Evolutionary conservation across 768 basidiomycete species (phyloP), one percentile per base, ranked within the genome.

Genomic region (Amanita molliuscula): DNA sequence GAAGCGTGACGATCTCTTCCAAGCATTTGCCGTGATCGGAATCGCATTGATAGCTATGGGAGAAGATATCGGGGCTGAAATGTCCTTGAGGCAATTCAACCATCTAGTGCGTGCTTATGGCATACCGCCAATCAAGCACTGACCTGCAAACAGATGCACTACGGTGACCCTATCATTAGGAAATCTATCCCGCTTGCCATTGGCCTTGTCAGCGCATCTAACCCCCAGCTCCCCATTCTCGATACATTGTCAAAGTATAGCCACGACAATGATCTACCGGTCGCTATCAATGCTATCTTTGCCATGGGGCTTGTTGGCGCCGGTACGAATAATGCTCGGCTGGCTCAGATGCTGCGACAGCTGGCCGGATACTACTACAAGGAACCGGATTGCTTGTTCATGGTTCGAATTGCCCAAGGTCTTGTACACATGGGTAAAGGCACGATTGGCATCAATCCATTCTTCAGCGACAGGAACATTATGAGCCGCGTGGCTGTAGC

Each of bases 401-500:
- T 90, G 75, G 94, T 97, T 16, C 83, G 96, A 48, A 81, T 99
- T 52, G 90, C 95, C 2, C 88, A 97, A 67, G 96, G 96, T 16
- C 68, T 98, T 58, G 87, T 97, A n/a, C 92, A 97, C 65, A 94
- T 98, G 94, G 96, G 96, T 65, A 99, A 99, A 68, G 96, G 96
- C 31, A 97, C 94, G 11, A 89, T 99, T 62, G 88, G 89, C 9
- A 72, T 99, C 58, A 97, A 95, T 64, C 95, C 96, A 3, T 97
- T 96, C 83, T 97, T 88, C 77, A 78, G 78, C 29, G 95, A 98
- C 65, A 80, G 95, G 34, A 80, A 77, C 48, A 84, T 95, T 60
- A 86, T 98, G 85, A 88, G 81, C 59, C 78, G 84, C 46, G 81
- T 88, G 1, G 92, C 92, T 4, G 76, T 96, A 11, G 92, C 93